Base-by-base conservation (phyloP, 192 early-diverging fungal genomes). In the Entomortierella beljakovae region DNA sequence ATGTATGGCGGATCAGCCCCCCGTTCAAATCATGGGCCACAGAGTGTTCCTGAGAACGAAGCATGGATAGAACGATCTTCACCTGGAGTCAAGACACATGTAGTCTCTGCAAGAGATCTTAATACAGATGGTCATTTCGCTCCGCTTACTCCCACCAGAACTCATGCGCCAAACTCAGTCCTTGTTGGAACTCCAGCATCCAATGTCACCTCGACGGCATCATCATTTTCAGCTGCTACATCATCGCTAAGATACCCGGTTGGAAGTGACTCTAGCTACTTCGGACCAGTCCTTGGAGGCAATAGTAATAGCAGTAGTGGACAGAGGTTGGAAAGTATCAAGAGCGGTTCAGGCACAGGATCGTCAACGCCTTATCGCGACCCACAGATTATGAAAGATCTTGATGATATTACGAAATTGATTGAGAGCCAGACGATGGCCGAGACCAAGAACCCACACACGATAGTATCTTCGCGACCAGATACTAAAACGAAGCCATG, bases 1-100 rank as follows among this genome's bases (percentile, higher is more conserved):
- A 18, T 26, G 34, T 25, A 33, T 6, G 57, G 9, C 28, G 38
- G 22, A 31, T 15, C 25, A 15, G 6, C 33, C 0, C 37, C 61
- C 2, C 48, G 62, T 1, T 1, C 3, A 7, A 15, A 29, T 6
- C 50, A 18, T 5, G 49, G 38, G 1, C 75, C 75, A 15, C 75
- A 79, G 50, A 79, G 75, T 32, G 68, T 79, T 32, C 67, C 67
- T 10, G 75, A 79, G 34, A 31, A 69, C 1, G 75, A 79, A 20
- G 75, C 75, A 3, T n/a, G n/a, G 7, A 65, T 70, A 22, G 50
- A 65, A 33, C 22, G 75, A 13, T 69, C 50, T 10, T 64, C 75
- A 7, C 75, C 75, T 3, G 75, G 75, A 8, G 62, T 79, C 6
- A 50, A 49, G 25, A 40, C 51, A 0, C 75, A 54, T 3, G 11